Evolutionary conservation across 805 yeast species (phyloP).

Genomic region (Yarrowia sp.): DNA sequence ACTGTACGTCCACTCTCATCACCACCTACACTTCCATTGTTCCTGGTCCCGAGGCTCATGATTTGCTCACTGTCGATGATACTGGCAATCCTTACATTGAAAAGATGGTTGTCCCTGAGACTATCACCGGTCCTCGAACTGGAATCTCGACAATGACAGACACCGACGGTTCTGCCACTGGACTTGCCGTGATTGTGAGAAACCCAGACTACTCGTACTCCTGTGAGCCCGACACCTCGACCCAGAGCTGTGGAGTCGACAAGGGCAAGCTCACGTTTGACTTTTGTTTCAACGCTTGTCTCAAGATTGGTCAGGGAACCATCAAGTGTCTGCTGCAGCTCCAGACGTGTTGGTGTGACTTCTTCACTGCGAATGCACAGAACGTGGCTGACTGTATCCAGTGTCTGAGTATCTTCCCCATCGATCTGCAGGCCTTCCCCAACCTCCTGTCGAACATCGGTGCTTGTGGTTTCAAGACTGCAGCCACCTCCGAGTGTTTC

Average conservation of each 20-base stretch:
- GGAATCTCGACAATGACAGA: neutral
- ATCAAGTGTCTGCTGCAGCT: neutral
- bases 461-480: neutral
- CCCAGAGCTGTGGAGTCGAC: neutral
- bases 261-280: neutral
- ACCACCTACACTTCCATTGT: neutral
- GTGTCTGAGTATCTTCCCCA: constrained; percentile 5
- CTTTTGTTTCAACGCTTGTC: neutral
- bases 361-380: neutral
- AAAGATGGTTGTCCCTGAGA: neutral
- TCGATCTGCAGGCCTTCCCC: neutral
- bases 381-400: constrained; percentile 3
- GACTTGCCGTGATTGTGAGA: neutral
- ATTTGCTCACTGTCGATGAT: neutral
- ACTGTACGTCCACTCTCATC: neutral
- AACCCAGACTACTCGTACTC: neutral
- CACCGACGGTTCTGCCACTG: neutral
- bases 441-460: constrained; percentile 4
- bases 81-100: constrained; percentile 1
- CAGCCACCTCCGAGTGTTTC: neutral
- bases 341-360: constrained; percentile 3
- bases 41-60: neutral
- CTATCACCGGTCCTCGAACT: constrained; percentile 3
- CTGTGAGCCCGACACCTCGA: neutral
- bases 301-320: neutral